Evolutionary conservation across 2,329 filamentous ascomycete species (phyloP).

Genomic region (Hypoxylon sp.): DNA sequence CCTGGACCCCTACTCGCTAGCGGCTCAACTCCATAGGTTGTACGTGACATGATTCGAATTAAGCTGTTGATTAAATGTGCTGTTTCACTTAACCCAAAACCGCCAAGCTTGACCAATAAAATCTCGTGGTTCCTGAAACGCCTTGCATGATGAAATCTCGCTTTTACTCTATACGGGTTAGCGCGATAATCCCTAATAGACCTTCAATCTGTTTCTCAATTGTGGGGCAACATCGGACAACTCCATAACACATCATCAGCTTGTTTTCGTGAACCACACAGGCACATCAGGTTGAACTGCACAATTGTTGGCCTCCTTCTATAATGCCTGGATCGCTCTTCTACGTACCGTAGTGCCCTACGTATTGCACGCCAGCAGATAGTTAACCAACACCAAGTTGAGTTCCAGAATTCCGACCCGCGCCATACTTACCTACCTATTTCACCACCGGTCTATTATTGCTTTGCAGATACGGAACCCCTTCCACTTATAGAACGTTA

Average conservation of each 20-base stretch:
- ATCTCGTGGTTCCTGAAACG: slow-evolving; percentile 28
- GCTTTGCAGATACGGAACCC: slow-evolving; percentile 7
- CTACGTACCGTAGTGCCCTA: neutral
- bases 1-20: slow-evolving; percentile 9
- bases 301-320: neutral
- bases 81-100: slow-evolving; percentile 38
- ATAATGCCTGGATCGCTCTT: neutral
- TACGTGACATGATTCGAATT: slow-evolving; percentile 10
- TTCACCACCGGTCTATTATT: neutral
- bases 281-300: neutral
- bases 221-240: slow-evolving; percentile 19
- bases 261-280: neutral
- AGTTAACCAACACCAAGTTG: neutral
- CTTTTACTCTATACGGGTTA: slow-evolving; percentile 30
- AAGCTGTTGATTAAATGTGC: slow-evolving; percentile 15
- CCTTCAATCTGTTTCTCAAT: slow-evolving; percentile 28
- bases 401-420: neutral
- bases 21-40: slow-evolving; percentile 4
- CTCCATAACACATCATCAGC: slow-evolving; percentile 7
- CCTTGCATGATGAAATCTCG: slow-evolving; percentile 35
- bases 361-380: neutral
- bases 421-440: neutral
- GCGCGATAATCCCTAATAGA: slow-evolving; percentile 15
- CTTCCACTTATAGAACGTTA: slow-evolving; percentile 9
- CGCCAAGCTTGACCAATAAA: slow-evolving; percentile 33